phyloP scores from a whole-genome alignment of 441 rosid genomes.

The Lepidium campestre region DNA sequence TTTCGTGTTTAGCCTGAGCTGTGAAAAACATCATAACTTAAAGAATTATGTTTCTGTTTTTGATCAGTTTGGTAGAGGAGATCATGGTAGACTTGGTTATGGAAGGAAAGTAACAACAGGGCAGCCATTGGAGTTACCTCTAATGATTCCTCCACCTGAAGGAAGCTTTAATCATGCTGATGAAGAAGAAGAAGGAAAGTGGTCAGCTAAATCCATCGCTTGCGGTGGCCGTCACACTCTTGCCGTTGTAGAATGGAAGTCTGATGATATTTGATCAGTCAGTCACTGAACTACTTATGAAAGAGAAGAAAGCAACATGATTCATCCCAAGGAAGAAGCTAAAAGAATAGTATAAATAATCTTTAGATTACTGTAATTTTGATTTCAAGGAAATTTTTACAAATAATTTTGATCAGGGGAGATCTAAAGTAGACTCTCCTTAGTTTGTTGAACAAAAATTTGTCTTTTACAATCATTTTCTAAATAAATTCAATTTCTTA shows the following conservation, averaged over 20 bases:
- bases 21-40: not conserved
- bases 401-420: not conserved
- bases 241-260: constrained; percentile 76
- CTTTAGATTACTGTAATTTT: not conserved
- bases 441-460: not conserved
- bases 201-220: constrained; percentile 78
- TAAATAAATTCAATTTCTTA: constrained; percentile 24
- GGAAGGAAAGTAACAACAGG: constrained; percentile 92
- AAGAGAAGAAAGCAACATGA: constrained; percentile 3
- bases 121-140: constrained; percentile 87
- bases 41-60: constrained; percentile 1
- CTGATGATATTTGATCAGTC: constrained; percentile 7
- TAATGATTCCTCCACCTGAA: constrained; percentile 46
- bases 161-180: constrained; percentile 24
- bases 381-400: not conserved
- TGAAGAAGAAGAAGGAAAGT: constrained; percentile 50
- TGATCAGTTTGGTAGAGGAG: constrained; percentile 92
- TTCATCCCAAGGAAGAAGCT: not conserved
- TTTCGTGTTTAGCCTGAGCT: not conserved
- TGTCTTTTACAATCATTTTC: not conserved
- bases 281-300: not conserved
- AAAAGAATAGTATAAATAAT: not conserved
- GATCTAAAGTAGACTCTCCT: not conserved
- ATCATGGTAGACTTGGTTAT: constrained; percentile 90
- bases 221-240: constrained; percentile 95